These are phyloP conservation scores for Acacia crassicarpa DNA, from an alignment of 306 rosid species.

Conservation along the genomic window DNA sequence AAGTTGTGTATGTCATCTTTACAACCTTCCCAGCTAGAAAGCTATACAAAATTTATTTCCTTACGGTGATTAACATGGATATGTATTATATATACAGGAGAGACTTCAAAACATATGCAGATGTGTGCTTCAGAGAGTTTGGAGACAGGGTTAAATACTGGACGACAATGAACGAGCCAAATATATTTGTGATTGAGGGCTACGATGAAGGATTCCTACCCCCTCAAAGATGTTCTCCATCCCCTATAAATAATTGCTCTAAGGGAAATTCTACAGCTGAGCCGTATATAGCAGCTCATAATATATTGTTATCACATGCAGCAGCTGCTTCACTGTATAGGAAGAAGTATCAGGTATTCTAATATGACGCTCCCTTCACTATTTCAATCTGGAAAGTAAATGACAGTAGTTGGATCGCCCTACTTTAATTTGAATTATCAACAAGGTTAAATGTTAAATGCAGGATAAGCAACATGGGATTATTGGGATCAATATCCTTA, in stretches of 20 bases:
- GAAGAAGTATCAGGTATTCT: constrained; percentile 33
- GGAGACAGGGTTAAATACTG: constrained; percentile 48
- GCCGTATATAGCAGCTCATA: constrained; percentile 26
- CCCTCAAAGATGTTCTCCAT: constrained; percentile 34
- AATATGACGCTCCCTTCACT: background rate
- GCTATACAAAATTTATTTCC: background rate
- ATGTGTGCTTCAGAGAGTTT: constrained; percentile 44
- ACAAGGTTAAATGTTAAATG: background rate
- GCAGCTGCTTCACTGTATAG: constrained; percentile 32
- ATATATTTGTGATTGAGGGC: constrained; percentile 23
- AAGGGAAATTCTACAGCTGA: constrained; percentile 36
- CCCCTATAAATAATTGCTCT: constrained; percentile 16
- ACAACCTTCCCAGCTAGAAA: background rate
- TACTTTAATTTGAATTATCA: background rate
- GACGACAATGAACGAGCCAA: constrained; percentile 45
- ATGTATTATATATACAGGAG: constrained; percentile 8
- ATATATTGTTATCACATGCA: constrained; percentile 32
- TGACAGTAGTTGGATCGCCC: background rate
- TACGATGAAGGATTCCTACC: constrained; percentile 19
- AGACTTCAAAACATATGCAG: constrained; percentile 36
- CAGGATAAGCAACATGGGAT: constrained; percentile 51
- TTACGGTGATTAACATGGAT: constrained; percentile 1
- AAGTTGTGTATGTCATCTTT: constrained; percentile 42
- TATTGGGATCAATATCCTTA: constrained; percentile 45
- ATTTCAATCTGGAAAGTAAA: background rate